Evolutionary conservation across 139 green algal genomes (phyloP), one percentile per base, ranked within the genome.

Genomic region (Picochlorum sp.): DNA sequence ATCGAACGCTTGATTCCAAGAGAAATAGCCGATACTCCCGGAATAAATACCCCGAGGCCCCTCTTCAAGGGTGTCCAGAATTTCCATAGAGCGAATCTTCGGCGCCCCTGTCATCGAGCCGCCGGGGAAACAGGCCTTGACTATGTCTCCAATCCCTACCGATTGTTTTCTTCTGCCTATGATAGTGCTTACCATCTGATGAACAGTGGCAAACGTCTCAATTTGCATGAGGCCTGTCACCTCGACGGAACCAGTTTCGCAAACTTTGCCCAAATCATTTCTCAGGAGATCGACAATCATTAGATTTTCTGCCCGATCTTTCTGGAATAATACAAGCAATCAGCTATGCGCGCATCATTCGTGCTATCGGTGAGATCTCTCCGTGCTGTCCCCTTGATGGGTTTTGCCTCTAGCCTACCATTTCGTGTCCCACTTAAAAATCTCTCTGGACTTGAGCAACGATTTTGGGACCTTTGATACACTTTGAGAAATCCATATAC

Each of bases 271-370:
- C 23, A 99, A 83, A 72, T 99, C 94, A 71, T 99, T 98, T 24
- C 94, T 81, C 50, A 99, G 78, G 65, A 99, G 81, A 81, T 99
- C 94, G 41, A 98, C 92, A 44, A 99, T 99, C 94, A 99, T 99
- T n/a, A 99, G 79, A 68, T 99, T 99, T n/a, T 99, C 94, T 8
- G 92, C 88, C 5, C 90, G 79, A 62, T 96, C 90, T 81, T 98
- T 99, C 55, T 92, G 15, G 79, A 90, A 45, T 49, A 21, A 23
- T 76, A 78, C 20, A 85, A 61, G 4, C 61, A 50, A 18, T 64
- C 73, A 11, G 82, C 77, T 1, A 75, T 70, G 3, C 65, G 59
- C n/a, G 57, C 69, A 61, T 97, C 93, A 3, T 76, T 66, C 6
- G 68, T 65, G 4, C 78, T 56, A 65, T 86, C 73, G 13, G 30